Conservation (phyloP, 768 basidiomycete genomes). For the Gloeopeniophorella convolvens region DNA sequence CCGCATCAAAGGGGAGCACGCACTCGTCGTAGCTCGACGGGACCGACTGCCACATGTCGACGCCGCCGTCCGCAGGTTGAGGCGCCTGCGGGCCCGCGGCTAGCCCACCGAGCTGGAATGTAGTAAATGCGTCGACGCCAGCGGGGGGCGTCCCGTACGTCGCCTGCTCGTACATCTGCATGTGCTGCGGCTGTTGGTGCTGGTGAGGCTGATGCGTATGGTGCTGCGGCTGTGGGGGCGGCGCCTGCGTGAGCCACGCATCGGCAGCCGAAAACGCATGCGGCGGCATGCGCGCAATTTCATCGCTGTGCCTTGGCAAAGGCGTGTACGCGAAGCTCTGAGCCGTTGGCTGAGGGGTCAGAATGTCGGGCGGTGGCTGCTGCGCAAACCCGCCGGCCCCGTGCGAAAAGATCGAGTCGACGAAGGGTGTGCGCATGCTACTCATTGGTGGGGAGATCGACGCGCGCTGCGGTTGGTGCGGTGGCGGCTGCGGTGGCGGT, state of each 20-base stretch:
- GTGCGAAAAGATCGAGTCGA: slow-evolving; percentile 6
- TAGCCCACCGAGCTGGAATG: background rate
- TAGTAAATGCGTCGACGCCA: background rate
- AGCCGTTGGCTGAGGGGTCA: background rate
- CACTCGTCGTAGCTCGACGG: slow-evolving; percentile 20
- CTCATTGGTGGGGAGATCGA: slow-evolving; percentile 9
- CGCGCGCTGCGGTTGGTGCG: background rate
- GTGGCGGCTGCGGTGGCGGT: background rate
- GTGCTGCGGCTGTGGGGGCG: background rate
- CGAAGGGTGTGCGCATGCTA: slow-evolving; percentile 13
- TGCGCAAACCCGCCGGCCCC: background rate
- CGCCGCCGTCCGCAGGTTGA: background rate
- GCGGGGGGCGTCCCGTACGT: slow-evolving; percentile 3
- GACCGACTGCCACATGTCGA: slow-evolving; percentile 17
- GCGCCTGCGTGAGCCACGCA: slow-evolving; percentile 13
- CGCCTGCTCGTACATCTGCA: slow-evolving; percentile 3
- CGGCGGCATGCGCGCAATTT: slow-evolving; percentile 12
- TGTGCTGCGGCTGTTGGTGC: background rate
- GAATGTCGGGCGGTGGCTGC: background rate
- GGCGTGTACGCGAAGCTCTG: slow-evolving; percentile 11
- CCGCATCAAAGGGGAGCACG: slow-evolving; percentile 14
- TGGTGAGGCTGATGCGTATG: background rate
- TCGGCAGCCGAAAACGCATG: slow-evolving; percentile 5
- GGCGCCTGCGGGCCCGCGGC: background rate
- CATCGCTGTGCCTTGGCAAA: slow-evolving; percentile 17